Evolutionary conservation across 306 rosid species (phyloP), one percentile per base, ranked within the genome.

Genomic region (Trifolium pratense): DNA sequence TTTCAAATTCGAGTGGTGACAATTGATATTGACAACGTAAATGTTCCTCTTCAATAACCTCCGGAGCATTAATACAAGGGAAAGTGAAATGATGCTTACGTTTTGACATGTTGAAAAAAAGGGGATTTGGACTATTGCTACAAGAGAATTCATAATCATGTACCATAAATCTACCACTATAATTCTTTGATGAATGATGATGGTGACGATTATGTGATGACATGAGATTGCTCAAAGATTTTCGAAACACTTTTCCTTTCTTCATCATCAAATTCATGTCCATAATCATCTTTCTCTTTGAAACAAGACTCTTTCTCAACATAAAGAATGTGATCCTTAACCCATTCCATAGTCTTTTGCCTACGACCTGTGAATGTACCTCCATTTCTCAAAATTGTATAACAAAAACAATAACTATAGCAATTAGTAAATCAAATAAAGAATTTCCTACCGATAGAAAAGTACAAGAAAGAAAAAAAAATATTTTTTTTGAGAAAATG

Each of bases 81-180:
- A 88, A 88, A 86, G 57, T 83, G 70, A 83, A 88, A 72, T 78
- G 70, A 14, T 83, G 78, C 42, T 80, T 81, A 18, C 83, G 66
- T 71, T 81, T 87, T 20, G 84, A 75, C 60, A 74, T 46, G 64
- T 79, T 80, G 85, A 55, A 74, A 79, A 83, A 79, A 79, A 80
- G 83, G 77, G 89, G 86, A 69, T 81, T 79, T 39, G 92, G 89
- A 31, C 85, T 85, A 64, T 83, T 85, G 37, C 86, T 79, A 69
- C 92, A 87, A 14, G 87, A 83, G 80, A 87, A 87, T 25, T 87
- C 92, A 26, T 87, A 85, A n/a, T 85, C 87, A 71, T 87, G 89
- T 45, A 79, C 45, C 71, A 42, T 43, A 42, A 42, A 66, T n/a
- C 69, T 51, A 53, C 83, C 79, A 63, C 67, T 80, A 76, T 21